Evolutionary conservation across 2,329 filamentous ascomycete species (phyloP).

Genomic region (Diaporthe aspalathi): DNA sequence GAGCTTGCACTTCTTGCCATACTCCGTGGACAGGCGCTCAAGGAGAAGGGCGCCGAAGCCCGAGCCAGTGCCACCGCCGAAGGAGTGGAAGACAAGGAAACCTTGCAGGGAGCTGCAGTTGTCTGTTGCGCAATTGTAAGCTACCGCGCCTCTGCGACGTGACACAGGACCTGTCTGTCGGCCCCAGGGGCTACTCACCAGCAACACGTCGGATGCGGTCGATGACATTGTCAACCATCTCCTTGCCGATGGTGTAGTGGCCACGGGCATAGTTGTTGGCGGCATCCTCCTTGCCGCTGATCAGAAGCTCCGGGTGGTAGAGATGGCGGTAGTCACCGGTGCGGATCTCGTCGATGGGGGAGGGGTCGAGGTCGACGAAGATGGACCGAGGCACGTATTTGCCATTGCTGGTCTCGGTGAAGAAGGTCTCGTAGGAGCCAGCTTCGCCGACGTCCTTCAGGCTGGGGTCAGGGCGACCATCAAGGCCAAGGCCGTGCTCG

Average conservation of each 20-base stretch:
- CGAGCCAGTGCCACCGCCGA: constrained; percentile 78
- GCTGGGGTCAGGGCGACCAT: constrained; percentile 73
- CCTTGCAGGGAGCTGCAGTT: constrained; percentile 80
- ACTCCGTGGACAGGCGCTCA: constrained; percentile 79
- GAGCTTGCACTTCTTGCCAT: constrained; percentile 82
- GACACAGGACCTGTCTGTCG: constrained; percentile 40
- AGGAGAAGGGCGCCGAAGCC: constrained; percentile 79
- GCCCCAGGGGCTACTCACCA: constrained; percentile 58
- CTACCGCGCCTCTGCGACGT: neutral
- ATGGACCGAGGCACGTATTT: constrained; percentile 80
- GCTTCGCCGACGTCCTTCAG: constrained; percentile 68
- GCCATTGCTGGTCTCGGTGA: constrained; percentile 77
- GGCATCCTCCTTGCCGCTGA: constrained; percentile 81
- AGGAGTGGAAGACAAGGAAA: constrained; percentile 81
- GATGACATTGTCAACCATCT: constrained; percentile 78
- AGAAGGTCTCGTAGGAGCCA: constrained; percentile 79
- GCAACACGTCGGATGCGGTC: constrained; percentile 77
- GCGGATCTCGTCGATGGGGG: constrained; percentile 79
- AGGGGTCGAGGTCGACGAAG: constrained; percentile 79
- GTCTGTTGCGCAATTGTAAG: constrained; percentile 57
- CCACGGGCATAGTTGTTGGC: constrained; percentile 83
- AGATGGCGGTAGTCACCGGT: constrained; percentile 75
- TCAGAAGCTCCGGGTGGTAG: constrained; percentile 78
- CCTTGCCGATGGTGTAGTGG: constrained; percentile 82
- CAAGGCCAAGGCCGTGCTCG: constrained; percentile 75